These are phyloP conservation scores for Viridothelium virens DNA, from an alignment of 495 filamentous ascomycete species.

Conservation along the genomic window DNA sequence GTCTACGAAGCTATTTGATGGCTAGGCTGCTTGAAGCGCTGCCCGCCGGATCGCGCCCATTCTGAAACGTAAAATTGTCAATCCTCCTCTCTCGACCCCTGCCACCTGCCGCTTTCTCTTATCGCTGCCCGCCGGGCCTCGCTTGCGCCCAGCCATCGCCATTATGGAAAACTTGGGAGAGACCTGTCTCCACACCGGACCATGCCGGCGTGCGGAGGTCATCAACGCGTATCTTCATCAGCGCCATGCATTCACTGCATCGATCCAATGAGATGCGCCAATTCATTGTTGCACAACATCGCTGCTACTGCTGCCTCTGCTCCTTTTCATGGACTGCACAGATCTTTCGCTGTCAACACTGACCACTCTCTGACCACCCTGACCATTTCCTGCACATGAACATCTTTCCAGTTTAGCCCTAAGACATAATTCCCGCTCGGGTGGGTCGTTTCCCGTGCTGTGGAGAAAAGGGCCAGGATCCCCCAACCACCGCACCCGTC, in stretches of 20 bases:
- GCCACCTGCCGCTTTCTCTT: constrained; percentile 8
- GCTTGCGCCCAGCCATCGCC: background rate
- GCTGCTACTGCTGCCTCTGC: background rate
- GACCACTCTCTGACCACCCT: background rate
- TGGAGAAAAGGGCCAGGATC: background rate
- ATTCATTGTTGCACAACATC: background rate
- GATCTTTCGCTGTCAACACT: background rate
- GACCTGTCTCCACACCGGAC: background rate
- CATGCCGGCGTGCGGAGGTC: background rate
- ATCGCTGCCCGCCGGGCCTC: background rate
- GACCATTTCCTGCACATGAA: too few relatives aligned
- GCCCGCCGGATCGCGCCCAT: background rate
- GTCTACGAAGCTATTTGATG: background rate
- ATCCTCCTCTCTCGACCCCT: background rate
- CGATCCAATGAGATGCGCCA: background rate
- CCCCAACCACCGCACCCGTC: background rate
- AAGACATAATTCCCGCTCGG: background rate
- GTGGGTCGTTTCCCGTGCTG: background rate
- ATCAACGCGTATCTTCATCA: background rate
- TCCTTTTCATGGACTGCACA: background rate
- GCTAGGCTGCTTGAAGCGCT: background rate
- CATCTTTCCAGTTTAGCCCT: too few relatives aligned
- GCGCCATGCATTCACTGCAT: background rate
- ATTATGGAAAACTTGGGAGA: background rate
- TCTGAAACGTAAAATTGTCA: constrained; percentile 1